These are phyloP conservation scores for Tilletiopsis washingtonensis DNA, from an alignment of 1,284 basidiomycete species.

Conservation along the genomic window DNA sequence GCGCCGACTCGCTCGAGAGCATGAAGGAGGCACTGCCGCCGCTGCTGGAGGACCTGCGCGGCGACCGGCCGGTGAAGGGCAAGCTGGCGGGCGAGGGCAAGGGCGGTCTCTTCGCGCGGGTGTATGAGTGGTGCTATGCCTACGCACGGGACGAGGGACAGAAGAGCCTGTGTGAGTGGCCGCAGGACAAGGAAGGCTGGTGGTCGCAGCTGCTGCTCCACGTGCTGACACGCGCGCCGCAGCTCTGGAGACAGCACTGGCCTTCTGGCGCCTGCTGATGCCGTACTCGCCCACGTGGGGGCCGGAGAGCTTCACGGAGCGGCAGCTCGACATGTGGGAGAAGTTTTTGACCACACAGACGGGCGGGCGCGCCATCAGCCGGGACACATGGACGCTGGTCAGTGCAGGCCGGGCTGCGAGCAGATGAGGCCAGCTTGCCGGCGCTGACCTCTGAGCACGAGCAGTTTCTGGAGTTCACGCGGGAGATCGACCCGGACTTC, in stretches of 20 bases:
- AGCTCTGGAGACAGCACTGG: conserved; percentile 67
- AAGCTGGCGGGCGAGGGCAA: conserved; percentile 20
- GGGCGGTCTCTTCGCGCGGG: conserved; percentile 59
- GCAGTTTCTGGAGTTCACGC: conserved; percentile 67
- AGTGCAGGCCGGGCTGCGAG: too few species aligned
- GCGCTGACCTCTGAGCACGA: conserved; percentile 7
- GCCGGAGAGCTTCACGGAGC: conserved; percentile 54
- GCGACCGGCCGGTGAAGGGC: conserved; percentile 22
- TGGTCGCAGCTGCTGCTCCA: too few species aligned
- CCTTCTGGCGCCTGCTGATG: conserved; percentile 76
- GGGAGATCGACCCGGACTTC: conserved; percentile 71
- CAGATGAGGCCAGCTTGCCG: conserved; percentile 1
- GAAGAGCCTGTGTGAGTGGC: conserved; percentile 49
- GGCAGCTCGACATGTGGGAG: conserved; percentile 73
- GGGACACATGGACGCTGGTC: conserved; percentile 81
- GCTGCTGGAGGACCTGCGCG: conserved; percentile 24
- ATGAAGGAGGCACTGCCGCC: conserved; percentile 22
- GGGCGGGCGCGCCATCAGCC: conserved; percentile 69
- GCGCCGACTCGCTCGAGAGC: conserved; percentile 24
- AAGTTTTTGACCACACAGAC: conserved; percentile 66
- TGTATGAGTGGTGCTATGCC: conserved; percentile 82
- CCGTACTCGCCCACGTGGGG: conserved; percentile 65
- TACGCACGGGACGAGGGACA: conserved; percentile 70
- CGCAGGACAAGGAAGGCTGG: not conserved
- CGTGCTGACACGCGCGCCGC: conserved; percentile 1